Evolutionary conservation across 139 green algal species (phyloP), one percentile per base, ranked within the genome.

Genomic region (Spirogloea muscicola): DNA sequence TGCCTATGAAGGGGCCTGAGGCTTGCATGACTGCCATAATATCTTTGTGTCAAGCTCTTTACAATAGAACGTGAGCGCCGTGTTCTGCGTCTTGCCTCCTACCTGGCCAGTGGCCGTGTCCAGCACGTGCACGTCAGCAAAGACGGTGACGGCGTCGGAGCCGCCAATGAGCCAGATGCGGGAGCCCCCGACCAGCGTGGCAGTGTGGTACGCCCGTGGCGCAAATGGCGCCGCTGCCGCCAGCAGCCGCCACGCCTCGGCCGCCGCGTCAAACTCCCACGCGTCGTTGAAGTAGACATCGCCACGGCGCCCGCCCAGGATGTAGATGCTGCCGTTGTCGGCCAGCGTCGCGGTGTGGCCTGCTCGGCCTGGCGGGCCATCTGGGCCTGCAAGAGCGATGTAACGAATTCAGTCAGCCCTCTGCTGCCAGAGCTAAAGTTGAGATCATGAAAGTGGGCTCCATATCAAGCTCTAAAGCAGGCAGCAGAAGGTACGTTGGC

Each of bases 121-220:
- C 25, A 77, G 25, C 13, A 74, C 68, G 58, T 52, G 38, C 68
- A 77, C 55, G 43, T 77, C 68, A 5, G 18, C 61, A 55, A 49
- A 43, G 38, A 77, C 33, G 13, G 29, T 21, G 13, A 9, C 3
- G 13, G 43, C 16, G 42, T 71, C 44, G 70, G 59, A 76, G 34
- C 70, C 70, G n/a, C 70, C 70, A 59, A 79, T 38, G 41, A 79
- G 41, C 70, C 70, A 79, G 10, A 79, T 79, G 60, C 51, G 25
- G 4, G 7, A 21, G 13, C 39, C 70, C 10, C 44, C 60, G 21
- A 79, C 37, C n/a, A 79, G 61, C 27, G 70, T 79, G 13, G 70
- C 70, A 37, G 27, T 74, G 61, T 58, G 41, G 40, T 79, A 79
- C 27, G 70, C 70, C 16, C 70, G 62, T 25, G 70, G 70, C 27